Evolutionary conservation across 176 grass and related monocot species (phyloP).

Genomic region (Echinochloa phyllopogon): DNA sequence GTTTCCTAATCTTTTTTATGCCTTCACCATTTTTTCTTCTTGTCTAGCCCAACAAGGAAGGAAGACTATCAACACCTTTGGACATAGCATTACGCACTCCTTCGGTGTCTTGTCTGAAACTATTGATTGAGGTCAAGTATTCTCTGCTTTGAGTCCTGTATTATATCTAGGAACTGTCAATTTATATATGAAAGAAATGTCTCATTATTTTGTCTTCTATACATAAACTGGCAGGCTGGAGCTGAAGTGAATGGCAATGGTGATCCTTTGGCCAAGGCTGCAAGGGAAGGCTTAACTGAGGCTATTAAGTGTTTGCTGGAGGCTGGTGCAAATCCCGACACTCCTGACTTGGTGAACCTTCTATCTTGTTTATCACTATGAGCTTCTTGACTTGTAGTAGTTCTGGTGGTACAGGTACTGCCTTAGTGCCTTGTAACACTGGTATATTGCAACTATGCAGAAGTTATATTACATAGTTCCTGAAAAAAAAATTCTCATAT

Average conservation of each 20-base stretch:
- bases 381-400: neutral
- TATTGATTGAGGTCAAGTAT: conserved; percentile 41
- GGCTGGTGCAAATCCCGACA: conserved; percentile 37
- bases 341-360: conserved; percentile 22
- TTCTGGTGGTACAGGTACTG: neutral
- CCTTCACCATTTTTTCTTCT: neutral
- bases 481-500: neutral
- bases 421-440: neutral
- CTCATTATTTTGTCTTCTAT: neutral
- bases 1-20: neutral
- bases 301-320: conserved; percentile 36
- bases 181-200: neutral
- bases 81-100: neutral
- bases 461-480: neutral
- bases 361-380: neutral
- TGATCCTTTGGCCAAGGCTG: conserved; percentile 11
- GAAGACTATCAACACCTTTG: neutral
- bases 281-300: conserved; percentile 23
- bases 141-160: neutral
- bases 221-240: conserved; percentile 38
- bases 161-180: neutral
- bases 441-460: neutral
- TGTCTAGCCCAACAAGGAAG: conserved; percentile 9
- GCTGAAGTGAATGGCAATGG: conserved; percentile 29
- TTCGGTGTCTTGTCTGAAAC: conserved; percentile 35